Evolutionary conservation across 306 rosid genomes (phyloP), one percentile per base, ranked within the genome.

Genomic region (Vigna radiata): DNA sequence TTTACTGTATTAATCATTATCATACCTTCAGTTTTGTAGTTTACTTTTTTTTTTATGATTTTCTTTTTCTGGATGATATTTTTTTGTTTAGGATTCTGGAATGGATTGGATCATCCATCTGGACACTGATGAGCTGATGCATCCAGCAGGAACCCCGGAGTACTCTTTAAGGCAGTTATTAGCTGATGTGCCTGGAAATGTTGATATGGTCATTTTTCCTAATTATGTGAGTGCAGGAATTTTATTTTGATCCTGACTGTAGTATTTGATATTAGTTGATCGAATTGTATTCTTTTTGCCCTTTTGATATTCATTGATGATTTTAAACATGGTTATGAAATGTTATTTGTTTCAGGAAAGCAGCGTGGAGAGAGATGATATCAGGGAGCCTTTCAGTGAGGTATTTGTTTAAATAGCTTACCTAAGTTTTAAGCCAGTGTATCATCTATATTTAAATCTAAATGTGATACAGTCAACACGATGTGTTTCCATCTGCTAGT

Each of bases 51-150:
- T 37, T 21, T 21, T 21, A 21, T 21, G 23, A 21, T 31, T 18
- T 48, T 29, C 19, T 59, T 37, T 21, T 7, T 31, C 37, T 87
- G 54, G 29, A 54, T 23, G 29, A 73, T 85, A 41, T 79, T 49
- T 29, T 33, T 18, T 6, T 12, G 41, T 75, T 47, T 87, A 95
- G 98, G 94, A 85, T 36, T 85, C 88, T 65, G 89, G 98, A 47
- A 89, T 89, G 97, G 99, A 91, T 83, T 95, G 99, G 99, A 90
- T 95, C 78, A 39, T 95, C 70, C 99, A 95, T 91, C 90, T 95
- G 76, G 99, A 95, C 85, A 95, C 96, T n/a, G 96, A 90, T 80
- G 98, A 91, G 80, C 85, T 95, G 75, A 75, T 91, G 63, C 80
- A 90, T 86, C 97, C 97, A 59, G 90, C 84, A 11, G 97, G 91